phyloP scores from a whole-genome alignment of 768 basidiomycete species.

The Tricholoma furcatifolium region DNA sequence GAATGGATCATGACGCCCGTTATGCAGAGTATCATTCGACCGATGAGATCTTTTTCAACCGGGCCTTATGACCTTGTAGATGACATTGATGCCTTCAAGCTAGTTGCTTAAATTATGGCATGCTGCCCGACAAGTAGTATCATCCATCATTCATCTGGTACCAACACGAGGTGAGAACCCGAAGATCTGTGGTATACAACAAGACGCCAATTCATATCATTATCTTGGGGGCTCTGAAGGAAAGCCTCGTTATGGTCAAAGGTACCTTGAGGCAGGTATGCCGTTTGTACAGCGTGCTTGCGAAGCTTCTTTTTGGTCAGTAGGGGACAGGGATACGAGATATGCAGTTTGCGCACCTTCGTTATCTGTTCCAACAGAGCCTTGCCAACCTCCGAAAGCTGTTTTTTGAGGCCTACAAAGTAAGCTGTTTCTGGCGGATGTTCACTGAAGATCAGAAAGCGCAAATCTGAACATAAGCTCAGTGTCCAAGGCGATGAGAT shows the following conservation, averaged over 20 bases:
- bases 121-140: background rate
- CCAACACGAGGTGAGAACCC: slow-evolving; percentile 14
- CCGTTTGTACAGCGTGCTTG: background rate
- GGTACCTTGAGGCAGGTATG: background rate
- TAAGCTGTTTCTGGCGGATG: slow-evolving; percentile 21
- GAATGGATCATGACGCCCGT: too few relatives aligned
- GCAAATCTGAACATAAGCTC: slow-evolving; percentile 40
- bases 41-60: too few relatives aligned
- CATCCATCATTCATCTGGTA: background rate
- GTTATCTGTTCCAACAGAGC: slow-evolving; percentile 28
- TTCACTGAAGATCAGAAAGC: slow-evolving; percentile 21
- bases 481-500: slow-evolving; percentile 51
- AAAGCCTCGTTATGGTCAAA: background rate
- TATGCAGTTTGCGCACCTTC: background rate
- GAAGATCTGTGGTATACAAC: slow-evolving; percentile 10
- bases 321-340: background rate
- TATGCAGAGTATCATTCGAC: too few relatives aligned
- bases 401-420: slow-evolving; percentile 25
- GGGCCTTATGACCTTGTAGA: too few relatives aligned
- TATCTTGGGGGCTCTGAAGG: slow-evolving; percentile 1
- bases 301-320: background rate
- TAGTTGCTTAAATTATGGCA: background rate
- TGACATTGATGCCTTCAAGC: background rate
- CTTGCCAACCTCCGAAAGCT: slow-evolving; percentile 24
- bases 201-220: slow-evolving; percentile 3